A percentile compares a stretch with the other conserved stretches of the same genome.
Evolutionary conservation across 2,329 filamentous ascomycete species (phyloP).

Genomic region (Colletotrichum gigasporum): DNA sequence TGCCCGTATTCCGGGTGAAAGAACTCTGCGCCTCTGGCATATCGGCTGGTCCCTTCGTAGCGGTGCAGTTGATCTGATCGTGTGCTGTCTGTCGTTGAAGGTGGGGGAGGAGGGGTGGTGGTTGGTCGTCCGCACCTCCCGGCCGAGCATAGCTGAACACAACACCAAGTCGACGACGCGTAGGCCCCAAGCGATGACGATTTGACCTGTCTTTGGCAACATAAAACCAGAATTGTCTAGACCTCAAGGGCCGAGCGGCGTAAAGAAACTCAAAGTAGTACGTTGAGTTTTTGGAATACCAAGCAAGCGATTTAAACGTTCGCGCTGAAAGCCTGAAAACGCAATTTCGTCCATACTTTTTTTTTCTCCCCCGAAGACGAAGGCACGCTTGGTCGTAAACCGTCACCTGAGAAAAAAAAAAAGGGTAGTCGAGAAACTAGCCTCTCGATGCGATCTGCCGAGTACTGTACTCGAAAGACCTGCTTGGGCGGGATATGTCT

Average conservation of each 20-base stretch:
- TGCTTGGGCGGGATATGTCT: background rate
- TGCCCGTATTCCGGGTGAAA: too few relatives aligned
- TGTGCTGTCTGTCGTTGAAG: too few relatives aligned
- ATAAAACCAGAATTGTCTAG: constrained; percentile 7
- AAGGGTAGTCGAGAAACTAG: background rate
- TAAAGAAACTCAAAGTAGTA: background rate
- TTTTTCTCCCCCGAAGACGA: too few relatives aligned
- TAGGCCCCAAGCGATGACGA: too few relatives aligned
- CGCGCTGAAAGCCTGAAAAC: background rate
- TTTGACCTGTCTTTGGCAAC: too few relatives aligned
- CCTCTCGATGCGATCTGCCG: background rate
- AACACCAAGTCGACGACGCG: too few relatives aligned
- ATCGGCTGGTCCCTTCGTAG: too few relatives aligned
- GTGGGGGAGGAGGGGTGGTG: too few relatives aligned
- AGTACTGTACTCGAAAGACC: background rate
- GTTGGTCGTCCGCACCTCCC: too few relatives aligned
- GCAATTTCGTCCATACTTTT: constrained; percentile 1
- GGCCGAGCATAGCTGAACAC: too few relatives aligned
- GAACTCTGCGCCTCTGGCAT: too few relatives aligned
- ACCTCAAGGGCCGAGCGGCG: background rate
- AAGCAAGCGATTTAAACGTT: background rate
- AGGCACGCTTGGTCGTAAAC: background rate
- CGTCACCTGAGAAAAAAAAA: background rate
- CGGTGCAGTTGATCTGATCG: too few relatives aligned
- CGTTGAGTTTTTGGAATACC: background rate